phyloP scores from a whole-genome alignment of 2,329 filamentous ascomycete genomes.

The Claviceps citrina region DNA sequence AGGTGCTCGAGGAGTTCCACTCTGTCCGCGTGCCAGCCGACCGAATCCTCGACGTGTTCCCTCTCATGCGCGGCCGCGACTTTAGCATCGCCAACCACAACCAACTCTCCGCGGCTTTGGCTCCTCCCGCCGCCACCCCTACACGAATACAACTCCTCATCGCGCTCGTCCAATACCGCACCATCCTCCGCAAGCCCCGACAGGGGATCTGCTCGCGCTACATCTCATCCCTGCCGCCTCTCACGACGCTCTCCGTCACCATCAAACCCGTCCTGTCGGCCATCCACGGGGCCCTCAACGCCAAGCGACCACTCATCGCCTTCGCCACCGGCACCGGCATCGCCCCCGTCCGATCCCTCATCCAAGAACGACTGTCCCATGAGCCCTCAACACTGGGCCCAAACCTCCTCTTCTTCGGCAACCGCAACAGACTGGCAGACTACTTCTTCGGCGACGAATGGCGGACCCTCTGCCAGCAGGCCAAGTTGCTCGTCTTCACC shows the following conservation, averaged over 20 bases:
- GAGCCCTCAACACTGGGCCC: constrained; percentile 11
- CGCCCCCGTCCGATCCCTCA: constrained; percentile 65
- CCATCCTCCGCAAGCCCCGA: constrained; percentile 68
- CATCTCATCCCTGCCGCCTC: constrained; percentile 46
- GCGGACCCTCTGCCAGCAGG: constrained; percentile 19
- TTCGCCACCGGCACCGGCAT: constrained; percentile 78
- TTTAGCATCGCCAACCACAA: constrained; percentile 83
- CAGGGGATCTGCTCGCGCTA: constrained; percentile 86
- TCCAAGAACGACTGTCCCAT: constrained; percentile 50
- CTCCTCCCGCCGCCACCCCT: constrained; percentile 6
- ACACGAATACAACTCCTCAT: constrained; percentile 52
- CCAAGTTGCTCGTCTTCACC: constrained; percentile 20
- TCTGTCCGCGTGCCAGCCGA: constrained; percentile 68
- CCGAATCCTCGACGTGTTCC: constrained; percentile 58
- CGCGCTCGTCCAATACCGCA: constrained; percentile 83
- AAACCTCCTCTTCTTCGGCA: constrained; percentile 66
- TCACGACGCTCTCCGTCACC: constrained; percentile 45
- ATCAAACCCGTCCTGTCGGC: constrained; percentile 32
- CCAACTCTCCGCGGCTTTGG: constrained; percentile 10
- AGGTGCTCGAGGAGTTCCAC: constrained; percentile 82
- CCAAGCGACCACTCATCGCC: constrained; percentile 48
- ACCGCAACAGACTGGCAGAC: constrained; percentile 58
- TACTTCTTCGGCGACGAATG: constrained; percentile 75
- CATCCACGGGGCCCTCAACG: constrained; percentile 23
- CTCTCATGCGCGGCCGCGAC: constrained; percentile 69